phyloP scores from a whole-genome alignment of 768 basidiomycete species.

The Trametes coccinea region DNA sequence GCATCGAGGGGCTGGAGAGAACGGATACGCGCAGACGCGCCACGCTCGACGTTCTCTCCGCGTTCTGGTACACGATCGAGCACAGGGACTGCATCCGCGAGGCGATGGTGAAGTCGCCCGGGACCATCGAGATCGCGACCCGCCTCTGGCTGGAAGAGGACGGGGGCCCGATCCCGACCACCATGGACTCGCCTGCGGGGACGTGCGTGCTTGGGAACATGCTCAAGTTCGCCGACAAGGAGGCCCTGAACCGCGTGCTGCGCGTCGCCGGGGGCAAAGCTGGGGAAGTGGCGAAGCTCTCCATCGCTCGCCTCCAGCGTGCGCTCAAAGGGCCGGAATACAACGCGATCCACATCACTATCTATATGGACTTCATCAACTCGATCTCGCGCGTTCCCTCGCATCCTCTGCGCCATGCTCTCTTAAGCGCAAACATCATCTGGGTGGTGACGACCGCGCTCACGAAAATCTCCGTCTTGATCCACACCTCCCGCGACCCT shows the following conservation, averaged over 20 bases:
- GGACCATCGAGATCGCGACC: constrained; percentile 38
- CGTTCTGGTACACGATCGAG: constrained; percentile 32
- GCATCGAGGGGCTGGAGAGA: constrained; percentile 25
- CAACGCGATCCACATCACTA: constrained; percentile 24
- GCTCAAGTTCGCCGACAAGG: constrained; percentile 24
- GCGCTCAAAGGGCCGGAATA: constrained; percentile 25
- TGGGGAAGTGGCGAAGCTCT: constrained; percentile 32
- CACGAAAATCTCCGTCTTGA: constrained; percentile 30
- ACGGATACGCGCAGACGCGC: constrained; percentile 21
- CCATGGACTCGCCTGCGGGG: constrained; percentile 29
- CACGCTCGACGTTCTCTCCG: constrained; percentile 34
- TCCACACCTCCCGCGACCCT: constrained; percentile 19
- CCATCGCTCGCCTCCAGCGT: constrained; percentile 31
- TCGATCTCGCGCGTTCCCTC: constrained; percentile 32
- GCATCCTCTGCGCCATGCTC: constrained; percentile 36
- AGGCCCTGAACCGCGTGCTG: constrained; percentile 34
- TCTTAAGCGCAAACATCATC: constrained; percentile 36
- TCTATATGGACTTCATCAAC: constrained; percentile 36
- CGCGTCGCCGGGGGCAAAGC: constrained; percentile 31
- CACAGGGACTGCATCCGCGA: constrained; percentile 32
- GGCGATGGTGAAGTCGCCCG: constrained; percentile 34
- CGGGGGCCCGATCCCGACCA: constrained; percentile 21
- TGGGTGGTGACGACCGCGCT: constrained; percentile 34
- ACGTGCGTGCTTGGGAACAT: constrained; percentile 36
- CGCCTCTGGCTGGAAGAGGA: constrained; percentile 38